Percentiles rank a stretch among this genome's conserved stretches.
These are phyloP conservation scores for Saposhnikovia divaricata DNA, from an alignment of 129 eudicot species.

Conservation along the genomic window DNA sequence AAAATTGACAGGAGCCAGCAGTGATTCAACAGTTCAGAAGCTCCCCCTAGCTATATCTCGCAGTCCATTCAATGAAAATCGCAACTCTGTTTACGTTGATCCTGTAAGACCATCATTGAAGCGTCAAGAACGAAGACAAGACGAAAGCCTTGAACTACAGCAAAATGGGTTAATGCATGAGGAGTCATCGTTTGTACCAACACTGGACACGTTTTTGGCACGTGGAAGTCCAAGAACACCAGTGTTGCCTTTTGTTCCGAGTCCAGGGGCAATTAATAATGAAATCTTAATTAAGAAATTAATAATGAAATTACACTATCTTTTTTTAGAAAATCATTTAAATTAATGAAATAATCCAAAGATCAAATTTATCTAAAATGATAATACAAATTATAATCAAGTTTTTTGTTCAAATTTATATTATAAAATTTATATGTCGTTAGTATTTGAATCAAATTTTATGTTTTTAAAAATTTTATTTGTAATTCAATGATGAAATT, in stretches of 20 bases:
- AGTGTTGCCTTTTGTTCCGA: slow-evolving; percentile 25
- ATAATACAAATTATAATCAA: too few species aligned
- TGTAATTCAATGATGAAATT: too few species aligned
- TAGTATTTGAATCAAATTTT: too few species aligned
- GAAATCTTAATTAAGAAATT: too few species aligned
- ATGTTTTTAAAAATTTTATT: too few species aligned
- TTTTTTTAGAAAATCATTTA: too few species aligned
- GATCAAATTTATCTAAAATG: too few species aligned
- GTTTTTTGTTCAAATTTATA: too few species aligned
- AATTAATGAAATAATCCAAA: too few species aligned
- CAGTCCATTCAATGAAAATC: slow-evolving; percentile 6
- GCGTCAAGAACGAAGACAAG: slow-evolving; percentile 52
- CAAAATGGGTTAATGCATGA: background rate
- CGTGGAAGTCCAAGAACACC: slow-evolving; percentile 46
- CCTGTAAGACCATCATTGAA: slow-evolving; percentile 38
- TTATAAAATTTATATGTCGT: too few species aligned
- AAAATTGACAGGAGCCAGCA: slow-evolving; percentile 41
- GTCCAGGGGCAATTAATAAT: slow-evolving; percentile 15
- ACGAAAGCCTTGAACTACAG: slow-evolving; percentile 43
- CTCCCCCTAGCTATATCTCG: slow-evolving; percentile 17
- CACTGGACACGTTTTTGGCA: slow-evolving; percentile 41
- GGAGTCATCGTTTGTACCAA: slow-evolving; percentile 13
- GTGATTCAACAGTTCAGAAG: background rate
- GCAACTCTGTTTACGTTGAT: slow-evolving; percentile 14
- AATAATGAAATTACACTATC: too few species aligned